Evolutionary conservation across 2,329 filamentous ascomycete genomes (phyloP), one percentile per base, ranked within the genome.

Genomic region (Xylariaceae sp.): DNA sequence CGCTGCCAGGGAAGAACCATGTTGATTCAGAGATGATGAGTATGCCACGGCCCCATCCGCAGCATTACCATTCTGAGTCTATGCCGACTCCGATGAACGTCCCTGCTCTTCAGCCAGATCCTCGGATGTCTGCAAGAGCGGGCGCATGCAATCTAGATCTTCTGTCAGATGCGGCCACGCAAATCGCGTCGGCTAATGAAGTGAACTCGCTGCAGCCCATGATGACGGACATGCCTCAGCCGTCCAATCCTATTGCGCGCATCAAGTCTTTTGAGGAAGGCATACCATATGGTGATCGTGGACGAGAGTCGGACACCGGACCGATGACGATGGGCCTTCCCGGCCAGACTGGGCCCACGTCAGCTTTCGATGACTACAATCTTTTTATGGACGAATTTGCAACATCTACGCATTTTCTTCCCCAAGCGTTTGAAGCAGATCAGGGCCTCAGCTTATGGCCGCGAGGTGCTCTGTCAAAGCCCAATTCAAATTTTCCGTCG

Each of bases 321-420:
- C 71, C 75, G 4, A 70, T 82, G 56, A 68, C 75, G 3, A 72
- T 77, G 1, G 75, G 73, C 2, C 76, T 77, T 51, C 66, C 73
- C 1, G 72, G 73, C 7, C 75, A 77, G 53, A 70, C 73, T 49
- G 72, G 73, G 0, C 73, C 74, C 2, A 70, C 78, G 1, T 61
- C 62, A 8, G 67, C 73, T 0, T 81, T 82, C 61, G 81, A 84
- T 58, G 81, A 83, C 64, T 85, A 85, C 62, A 82, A 84, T 60
- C 70, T 84, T 10, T 85, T 86, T 60, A 71, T 85, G 55, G 83
- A 85, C 67, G 82, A 85, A 54, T 82, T 82, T 63, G 74, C 75
- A 8, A 73, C 79, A 1, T 79, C 81, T 6, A 79, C 81, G 0
- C 80, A 84, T 62, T 82, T 84, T 56, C 69, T 85, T 1, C 81